Percentiles rank a stretch among this genome's conserved stretches.
These are phyloP conservation scores for Nakazawaea molendinolei DNA, from an alignment of 805 yeast species.

Conservation along the genomic window DNA sequence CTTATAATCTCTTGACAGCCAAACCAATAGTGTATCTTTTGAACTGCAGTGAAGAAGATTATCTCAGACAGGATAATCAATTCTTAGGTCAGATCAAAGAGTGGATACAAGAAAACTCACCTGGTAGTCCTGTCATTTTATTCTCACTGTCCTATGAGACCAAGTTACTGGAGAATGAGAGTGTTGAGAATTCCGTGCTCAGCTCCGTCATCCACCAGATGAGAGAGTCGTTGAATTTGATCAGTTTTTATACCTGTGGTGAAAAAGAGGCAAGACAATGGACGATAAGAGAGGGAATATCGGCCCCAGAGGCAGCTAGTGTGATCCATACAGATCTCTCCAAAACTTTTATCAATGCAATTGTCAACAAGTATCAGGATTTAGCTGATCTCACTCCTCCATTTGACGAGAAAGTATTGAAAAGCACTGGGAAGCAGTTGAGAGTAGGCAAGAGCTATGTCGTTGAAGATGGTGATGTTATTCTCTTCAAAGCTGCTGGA, in stretches of 20 bases:
- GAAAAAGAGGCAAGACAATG: constrained; percentile 96
- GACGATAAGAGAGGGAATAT: constrained; percentile 88
- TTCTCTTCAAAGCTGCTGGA: constrained; percentile 91
- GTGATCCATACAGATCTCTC: constrained; percentile 94
- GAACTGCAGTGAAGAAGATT: constrained; percentile 86
- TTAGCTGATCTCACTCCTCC: constrained; percentile 54
- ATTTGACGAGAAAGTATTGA: constrained; percentile 71
- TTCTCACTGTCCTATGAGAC: constrained; percentile 28
- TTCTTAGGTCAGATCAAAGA: constrained; percentile 72
- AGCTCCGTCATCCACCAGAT: constrained; percentile 81
- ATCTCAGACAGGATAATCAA: constrained; percentile 83
- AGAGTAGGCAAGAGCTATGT: constrained; percentile 93
- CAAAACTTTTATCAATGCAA: constrained; percentile 91
- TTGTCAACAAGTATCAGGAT: constrained; percentile 82
- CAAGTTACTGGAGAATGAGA: constrained; percentile 14
- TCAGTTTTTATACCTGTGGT: constrained; percentile 94
- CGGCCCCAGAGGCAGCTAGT: constrained; percentile 99
- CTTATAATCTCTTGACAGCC: constrained; percentile 84
- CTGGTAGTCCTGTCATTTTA: constrained; percentile 47
- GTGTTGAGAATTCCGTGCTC: constrained; percentile 65
- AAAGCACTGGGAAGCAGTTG: constrained; percentile 81
- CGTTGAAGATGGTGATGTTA: constrained; percentile 91
- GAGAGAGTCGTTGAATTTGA: constrained; percentile 81
- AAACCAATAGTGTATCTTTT: constrained; percentile 92
- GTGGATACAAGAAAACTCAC: constrained; percentile 86